These are phyloP conservation scores for Kondoa malvinella DNA, from an alignment of 768 basidiomycete species.

Conservation along the genomic window DNA sequence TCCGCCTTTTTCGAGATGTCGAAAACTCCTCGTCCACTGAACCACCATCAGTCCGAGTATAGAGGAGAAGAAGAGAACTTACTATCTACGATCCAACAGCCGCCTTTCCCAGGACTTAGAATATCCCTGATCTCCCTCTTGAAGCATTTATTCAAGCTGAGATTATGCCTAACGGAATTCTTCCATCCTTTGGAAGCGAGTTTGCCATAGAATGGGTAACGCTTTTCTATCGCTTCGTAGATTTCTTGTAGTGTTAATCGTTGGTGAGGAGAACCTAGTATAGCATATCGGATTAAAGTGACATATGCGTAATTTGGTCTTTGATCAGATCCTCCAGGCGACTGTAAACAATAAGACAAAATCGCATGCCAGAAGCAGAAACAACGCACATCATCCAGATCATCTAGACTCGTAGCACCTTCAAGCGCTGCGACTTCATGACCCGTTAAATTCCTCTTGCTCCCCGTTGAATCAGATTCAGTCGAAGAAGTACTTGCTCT, in stretches of 20 bases:
- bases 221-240: neutral
- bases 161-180: constrained; percentile 18
- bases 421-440: no score
- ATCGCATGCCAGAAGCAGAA: no score
- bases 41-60: no score
- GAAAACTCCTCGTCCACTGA: no score
- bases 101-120: constrained; percentile 11
- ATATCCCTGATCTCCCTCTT: constrained; percentile 15
- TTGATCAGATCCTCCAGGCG: neutral
- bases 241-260: constrained; percentile 6
- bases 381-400: no score
- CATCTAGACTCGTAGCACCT: no score
- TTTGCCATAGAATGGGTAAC: neutral
- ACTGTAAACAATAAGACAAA: neutral
- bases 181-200: constrained; percentile 15
- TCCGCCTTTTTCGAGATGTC: no score
- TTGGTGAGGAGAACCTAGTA: neutral
- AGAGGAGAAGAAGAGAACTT: neutral
- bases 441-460: no score
- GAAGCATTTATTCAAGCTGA: constrained; percentile 19
- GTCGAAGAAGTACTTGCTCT: no score
- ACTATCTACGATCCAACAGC: constrained; percentile 16
- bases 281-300: constrained; percentile 5
- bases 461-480: no score
- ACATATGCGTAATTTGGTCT: constrained; percentile 2